Evolutionary conservation across 768 basidiomycete species (phyloP), one percentile per base, ranked within the genome.

Genomic region (Auricularia sp.): DNA sequence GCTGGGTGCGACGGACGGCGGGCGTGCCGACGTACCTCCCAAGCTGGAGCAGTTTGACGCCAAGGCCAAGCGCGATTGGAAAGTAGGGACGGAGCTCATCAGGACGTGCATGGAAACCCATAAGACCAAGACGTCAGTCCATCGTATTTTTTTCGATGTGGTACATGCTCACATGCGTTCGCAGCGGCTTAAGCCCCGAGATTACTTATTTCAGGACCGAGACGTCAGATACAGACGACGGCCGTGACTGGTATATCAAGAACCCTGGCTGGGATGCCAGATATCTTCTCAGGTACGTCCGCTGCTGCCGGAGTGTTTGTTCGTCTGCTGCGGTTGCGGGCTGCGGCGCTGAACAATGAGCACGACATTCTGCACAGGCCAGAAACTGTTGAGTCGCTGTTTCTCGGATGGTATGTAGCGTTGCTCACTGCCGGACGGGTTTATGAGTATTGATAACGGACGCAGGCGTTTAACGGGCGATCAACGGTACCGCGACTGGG

Each of bases 301-400:
- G 11, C 51, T 54, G 24, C 11, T 29, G 29, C 29, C 1, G 29
- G 2, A 29, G 29, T 29, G 29, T 3, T 29, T 29, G 29, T 29
- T 29, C 29, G 29, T 29, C 29, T 29, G 29, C 29, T 29, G 29
- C 29, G 29, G 29, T 29, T 29, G 29, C 29, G 29, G 29, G 29
- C 29, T 29, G 29, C 29, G 29, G 29, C 29, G 29, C 29, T 29
- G 29, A 42, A 42, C 39, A 42, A 42, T 14, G 13, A 14, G 8
- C 7, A 42, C 13, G 13, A 42, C 39, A 42, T 14, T 42, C 39
- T 21, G 47, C 7, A 33, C 69, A 89, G 92, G 6, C 95, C 95
- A 2, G 95, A 98, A 78, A 98, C 95, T 1, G 83, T 94, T 33
- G 95, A 98, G 74, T 94, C 92, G 0, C 84, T 97, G 47, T 96